Percentiles rank a stretch among this genome's conserved stretches.
Evolutionary conservation across 805 yeast species (phyloP).

Genomic region (Yueomyces sp.): DNA sequence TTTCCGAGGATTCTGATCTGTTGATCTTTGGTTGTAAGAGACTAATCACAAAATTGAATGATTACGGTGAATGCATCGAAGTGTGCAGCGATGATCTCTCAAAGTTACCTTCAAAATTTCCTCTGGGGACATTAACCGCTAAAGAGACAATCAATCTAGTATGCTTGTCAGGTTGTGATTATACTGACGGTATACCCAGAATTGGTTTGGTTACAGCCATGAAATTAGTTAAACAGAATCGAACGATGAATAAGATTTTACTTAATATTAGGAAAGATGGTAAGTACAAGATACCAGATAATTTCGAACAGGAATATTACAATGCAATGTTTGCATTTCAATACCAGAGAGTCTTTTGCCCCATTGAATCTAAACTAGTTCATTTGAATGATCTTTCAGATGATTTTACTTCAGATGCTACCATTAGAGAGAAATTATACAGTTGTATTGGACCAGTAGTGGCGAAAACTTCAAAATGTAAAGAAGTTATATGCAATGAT

Average conservation of each 20-base stretch:
- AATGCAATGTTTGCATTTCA: constrained; percentile 70
- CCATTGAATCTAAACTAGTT: constrained; percentile 32
- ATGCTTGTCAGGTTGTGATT: constrained; percentile 91
- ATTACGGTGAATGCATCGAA: constrained; percentile 54
- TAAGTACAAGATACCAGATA: constrained; percentile 39
- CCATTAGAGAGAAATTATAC: not conserved
- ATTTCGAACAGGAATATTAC: constrained; percentile 44
- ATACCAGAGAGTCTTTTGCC: constrained; percentile 78
- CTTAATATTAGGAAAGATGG: constrained; percentile 48
- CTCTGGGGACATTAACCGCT: constrained; percentile 36
- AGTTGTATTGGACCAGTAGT: constrained; percentile 27
- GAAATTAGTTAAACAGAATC: constrained; percentile 37
- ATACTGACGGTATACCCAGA: constrained; percentile 72
- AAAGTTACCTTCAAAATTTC: constrained; percentile 33
- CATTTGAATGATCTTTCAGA: constrained; percentile 46
- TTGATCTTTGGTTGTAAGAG: constrained; percentile 72
- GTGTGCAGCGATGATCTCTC: constrained; percentile 44
- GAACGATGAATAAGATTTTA: constrained; percentile 42
- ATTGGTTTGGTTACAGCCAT: constrained; percentile 75
- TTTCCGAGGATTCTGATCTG: constrained; percentile 91
- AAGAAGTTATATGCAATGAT: constrained; percentile 17
- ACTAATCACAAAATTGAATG: constrained; percentile 72
- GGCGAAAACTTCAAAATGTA: constrained; percentile 7
- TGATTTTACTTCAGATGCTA: constrained; percentile 2
- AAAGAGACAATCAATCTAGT: constrained; percentile 65